Conservation (phyloP, 441 rosid species). For the Flueggea neowawraea region DNA sequence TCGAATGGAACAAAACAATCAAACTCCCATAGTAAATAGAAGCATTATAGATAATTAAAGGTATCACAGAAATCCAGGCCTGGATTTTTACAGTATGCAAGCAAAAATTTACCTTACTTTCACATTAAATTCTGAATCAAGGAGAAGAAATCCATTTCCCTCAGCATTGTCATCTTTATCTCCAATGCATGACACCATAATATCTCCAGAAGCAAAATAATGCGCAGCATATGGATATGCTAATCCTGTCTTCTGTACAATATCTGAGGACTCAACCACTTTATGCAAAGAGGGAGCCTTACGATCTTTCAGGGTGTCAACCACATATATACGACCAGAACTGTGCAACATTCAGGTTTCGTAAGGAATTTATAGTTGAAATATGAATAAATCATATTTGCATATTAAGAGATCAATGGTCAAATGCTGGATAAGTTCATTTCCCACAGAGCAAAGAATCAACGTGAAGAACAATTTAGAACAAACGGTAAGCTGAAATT, state of each 20-base stretch:
- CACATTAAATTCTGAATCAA: constrained; percentile 78
- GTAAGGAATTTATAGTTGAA: too few relatives aligned
- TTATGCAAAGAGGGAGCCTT: constrained; percentile 78
- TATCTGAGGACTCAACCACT: constrained; percentile 65
- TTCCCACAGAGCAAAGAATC: too few relatives aligned
- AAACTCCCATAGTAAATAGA: not conserved
- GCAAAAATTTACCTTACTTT: constrained; percentile 53
- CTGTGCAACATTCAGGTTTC: constrained; percentile 31
- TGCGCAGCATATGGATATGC: constrained; percentile 95
- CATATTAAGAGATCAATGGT: too few relatives aligned
- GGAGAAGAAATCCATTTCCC: constrained; percentile 92
- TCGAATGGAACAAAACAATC: not conserved
- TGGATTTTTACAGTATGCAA: too few relatives aligned
- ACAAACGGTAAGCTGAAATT: too few relatives aligned
- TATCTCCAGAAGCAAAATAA: constrained; percentile 90
- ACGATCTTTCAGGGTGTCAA: constrained; percentile 63
- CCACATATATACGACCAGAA: constrained; percentile 73
- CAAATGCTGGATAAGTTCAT: too few relatives aligned
- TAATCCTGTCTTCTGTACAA: constrained; percentile 69
- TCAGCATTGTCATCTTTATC: constrained; percentile 83
- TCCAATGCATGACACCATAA: constrained; percentile 85
- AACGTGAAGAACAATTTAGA: too few relatives aligned
- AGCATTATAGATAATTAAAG: not conserved
- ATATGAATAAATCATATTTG: not conserved
- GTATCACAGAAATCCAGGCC: too few relatives aligned